Conservation (phyloP, 2,329 filamentous ascomycete genomes). For the Metarhizium robertsii region DNA sequence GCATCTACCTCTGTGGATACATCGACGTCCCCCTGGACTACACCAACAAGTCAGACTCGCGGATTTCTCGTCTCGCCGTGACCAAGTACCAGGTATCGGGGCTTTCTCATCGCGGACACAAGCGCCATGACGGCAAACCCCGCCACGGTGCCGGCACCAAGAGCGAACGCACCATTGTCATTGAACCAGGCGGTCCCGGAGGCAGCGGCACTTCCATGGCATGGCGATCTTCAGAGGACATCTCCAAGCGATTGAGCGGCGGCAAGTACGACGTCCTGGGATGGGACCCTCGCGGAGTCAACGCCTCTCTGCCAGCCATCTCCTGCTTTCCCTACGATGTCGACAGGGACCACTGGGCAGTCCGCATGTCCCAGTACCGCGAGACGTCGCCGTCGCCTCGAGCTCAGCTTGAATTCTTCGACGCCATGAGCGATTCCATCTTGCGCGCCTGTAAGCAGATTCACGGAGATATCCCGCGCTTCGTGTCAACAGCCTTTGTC, state of each 20-base stretch:
- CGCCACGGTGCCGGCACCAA: constrained; percentile 20
- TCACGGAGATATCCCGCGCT: constrained; percentile 35
- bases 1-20: constrained; percentile 39
- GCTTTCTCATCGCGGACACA: constrained; percentile 17
- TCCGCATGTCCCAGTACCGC: constrained; percentile 28
- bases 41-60: constrained; percentile 31
- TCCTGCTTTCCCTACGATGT: constrained; percentile 37
- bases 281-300: constrained; percentile 47
- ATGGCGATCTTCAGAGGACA: constrained; percentile 26
- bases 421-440: constrained; percentile 36
- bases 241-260: constrained; percentile 32
- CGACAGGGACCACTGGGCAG: constrained; percentile 36
- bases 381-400: constrained; percentile 24
- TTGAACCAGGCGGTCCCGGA: constrained; percentile 42
- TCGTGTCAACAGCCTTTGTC: constrained; percentile 36
- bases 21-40: constrained; percentile 40
- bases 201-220: constrained; percentile 34
- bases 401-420: constrained; percentile 30
- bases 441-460: constrained; percentile 33
- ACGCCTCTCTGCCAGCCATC: constrained; percentile 33
- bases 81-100: constrained; percentile 40
- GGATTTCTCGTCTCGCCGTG: constrained; percentile 37
- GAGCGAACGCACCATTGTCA: constrained; percentile 36
- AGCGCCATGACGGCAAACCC: neutral
- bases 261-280: constrained; percentile 37